phyloP scores from a whole-genome alignment of 2,329 filamentous ascomycete species.

The Pezicula rhizophila region DNA sequence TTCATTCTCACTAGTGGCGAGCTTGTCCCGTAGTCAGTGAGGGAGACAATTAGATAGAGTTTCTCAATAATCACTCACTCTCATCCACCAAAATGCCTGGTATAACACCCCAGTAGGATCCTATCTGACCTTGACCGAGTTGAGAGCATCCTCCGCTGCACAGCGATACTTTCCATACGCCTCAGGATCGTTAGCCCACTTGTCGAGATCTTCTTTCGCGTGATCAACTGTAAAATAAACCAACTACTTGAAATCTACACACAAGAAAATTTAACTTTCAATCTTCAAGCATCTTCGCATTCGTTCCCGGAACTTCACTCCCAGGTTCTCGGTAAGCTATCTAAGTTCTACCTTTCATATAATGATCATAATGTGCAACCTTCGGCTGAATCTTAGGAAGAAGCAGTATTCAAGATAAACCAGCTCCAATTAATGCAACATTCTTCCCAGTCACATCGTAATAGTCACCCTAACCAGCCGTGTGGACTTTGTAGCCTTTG shows the following conservation, averaged over 20 bases:
- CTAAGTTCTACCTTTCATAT: slow-evolving; percentile 44
- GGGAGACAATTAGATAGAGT: not conserved
- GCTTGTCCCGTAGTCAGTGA: not conserved
- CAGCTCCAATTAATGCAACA: slow-evolving; percentile 46
- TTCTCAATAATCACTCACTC: too few relatives aligned
- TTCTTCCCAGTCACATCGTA: slow-evolving; percentile 39
- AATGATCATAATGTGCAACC: slow-evolving; percentile 37
- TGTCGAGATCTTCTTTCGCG: not conserved
- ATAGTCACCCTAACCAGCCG: slow-evolving; percentile 47
- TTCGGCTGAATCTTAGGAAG: slow-evolving; percentile 42
- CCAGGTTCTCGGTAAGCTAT: slow-evolving; percentile 33
- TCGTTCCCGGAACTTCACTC: not conserved
- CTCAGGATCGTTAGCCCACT: not conserved
- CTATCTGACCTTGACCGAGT: too few relatives aligned
- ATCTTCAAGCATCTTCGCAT: slow-evolving; percentile 26
- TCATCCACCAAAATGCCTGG: too few relatives aligned
- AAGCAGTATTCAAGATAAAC: slow-evolving; percentile 47
- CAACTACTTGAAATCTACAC: not conserved
- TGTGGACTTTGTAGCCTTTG: slow-evolving; percentile 48
- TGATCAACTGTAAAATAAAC: not conserved
- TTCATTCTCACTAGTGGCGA: not conserved
- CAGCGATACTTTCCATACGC: not conserved
- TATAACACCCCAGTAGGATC: too few relatives aligned
- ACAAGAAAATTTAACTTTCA: not conserved
- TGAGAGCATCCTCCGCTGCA: too few relatives aligned